These are phyloP conservation scores for Senna siamea DNA, from an alignment of 306 rosid genomes.

Conservation along the genomic window DNA sequence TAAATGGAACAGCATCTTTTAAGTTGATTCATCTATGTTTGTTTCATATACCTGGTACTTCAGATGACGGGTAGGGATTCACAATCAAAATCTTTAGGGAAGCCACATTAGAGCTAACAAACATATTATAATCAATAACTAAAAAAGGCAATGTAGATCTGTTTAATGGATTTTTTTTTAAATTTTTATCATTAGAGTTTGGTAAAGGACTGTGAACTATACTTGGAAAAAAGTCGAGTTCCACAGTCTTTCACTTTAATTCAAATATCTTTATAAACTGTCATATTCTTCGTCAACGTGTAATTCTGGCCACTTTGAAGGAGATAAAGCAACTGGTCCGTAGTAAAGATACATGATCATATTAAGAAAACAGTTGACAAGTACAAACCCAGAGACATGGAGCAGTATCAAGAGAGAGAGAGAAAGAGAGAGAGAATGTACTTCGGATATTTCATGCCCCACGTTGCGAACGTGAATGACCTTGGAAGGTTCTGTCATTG, in stretches of 20 bases:
- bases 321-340: not conserved
- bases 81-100: not conserved
- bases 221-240: constrained; percentile 17
- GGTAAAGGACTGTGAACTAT: too few relatives aligned
- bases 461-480: constrained; percentile 97
- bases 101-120: constrained; percentile 11
- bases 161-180: not conserved
- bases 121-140: constrained; percentile 7
- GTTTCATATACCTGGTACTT: not conserved
- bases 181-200: too few relatives aligned
- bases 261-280: not conserved
- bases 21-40: not conserved
- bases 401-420: not conserved
- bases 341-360: not conserved
- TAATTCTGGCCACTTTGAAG: constrained; percentile 1
- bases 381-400: not conserved
- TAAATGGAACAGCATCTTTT: constrained; percentile 11
- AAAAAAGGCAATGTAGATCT: not conserved
- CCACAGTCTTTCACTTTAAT: not conserved
- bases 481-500: constrained; percentile 94
- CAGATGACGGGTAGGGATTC: not conserved
- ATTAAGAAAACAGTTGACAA: constrained; percentile 20
- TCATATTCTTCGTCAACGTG: not conserved
- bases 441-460: constrained; percentile 95
- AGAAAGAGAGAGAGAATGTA: constrained; percentile 41